Base-by-base conservation (phyloP, 1,284 basidiomycete species). In the Inonotus hispidus region DNA sequence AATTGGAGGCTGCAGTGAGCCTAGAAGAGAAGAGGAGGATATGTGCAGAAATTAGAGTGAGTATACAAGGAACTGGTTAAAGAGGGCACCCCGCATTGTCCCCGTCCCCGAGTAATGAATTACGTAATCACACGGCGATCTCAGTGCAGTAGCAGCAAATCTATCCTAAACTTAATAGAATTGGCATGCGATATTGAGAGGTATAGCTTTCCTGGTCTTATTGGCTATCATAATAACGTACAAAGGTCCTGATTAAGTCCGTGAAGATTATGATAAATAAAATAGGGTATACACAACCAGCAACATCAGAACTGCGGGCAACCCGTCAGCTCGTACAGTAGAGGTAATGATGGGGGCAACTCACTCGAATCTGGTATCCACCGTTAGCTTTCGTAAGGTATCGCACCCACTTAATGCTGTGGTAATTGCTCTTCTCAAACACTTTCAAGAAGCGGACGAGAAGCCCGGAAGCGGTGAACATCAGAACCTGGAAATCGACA, bases 391-490 rank as follows among this genome's bases (percentile, higher is more conserved):
- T 93, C 32, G 92, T 94, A 62, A 95, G 81, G 71, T 94, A 92
- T 53, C 91, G 78, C 27, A 96, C 93, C 93, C 93, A 96, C 73
- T 95, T 95, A 65, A 95, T 85, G 66, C 90, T 92, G 68, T 93
- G 85, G 71, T 98, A 98, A 68, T 88, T 92, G 72, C 82, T 87
- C 81, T 95, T 97, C 78, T 99, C 97, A 69, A 97, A 98, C 25
- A 99, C 95, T 74, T 98, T 99, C 70, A 99, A 75, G 81, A 98
- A 99, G 53, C 96, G 85, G 16, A 99, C 97, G 57, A 97, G 88
- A 67, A 99, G 74, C 0, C 97, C 97, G 7, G 95, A 98, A 4
- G 95, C 84, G 0, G 96, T 98, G 75, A 98, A 95, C 96, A 99
- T 99, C 68, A 99, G 81, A 61, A 99, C 96, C 76, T 95, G 87